A percentile compares a stretch with the other conserved stretches of the same genome.
Evolutionary conservation across 2,329 filamentous ascomycete species (phyloP).

Genomic region (Apiospora marii): DNA sequence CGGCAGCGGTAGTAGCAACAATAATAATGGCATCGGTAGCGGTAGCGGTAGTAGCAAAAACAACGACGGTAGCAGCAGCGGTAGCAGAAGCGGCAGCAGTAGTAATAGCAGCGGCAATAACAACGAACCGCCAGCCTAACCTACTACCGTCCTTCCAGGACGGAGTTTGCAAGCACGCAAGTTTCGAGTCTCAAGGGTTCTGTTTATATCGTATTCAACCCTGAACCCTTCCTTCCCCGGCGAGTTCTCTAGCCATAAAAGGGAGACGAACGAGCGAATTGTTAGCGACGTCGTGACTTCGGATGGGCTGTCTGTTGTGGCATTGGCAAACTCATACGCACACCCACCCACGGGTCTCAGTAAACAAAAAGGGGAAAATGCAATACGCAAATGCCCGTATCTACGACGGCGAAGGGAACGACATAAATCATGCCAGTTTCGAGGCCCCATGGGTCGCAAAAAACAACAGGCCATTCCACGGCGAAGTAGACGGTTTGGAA

Average conservation of each 20-base stretch:
- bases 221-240: not conserved
- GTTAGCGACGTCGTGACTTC: constrained; percentile 19
- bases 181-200: constrained; percentile 10
- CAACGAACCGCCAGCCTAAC: constrained; percentile 11
- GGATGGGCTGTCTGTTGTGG: constrained; percentile 20
- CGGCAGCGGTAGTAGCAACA: too few relatives aligned
- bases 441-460: too few relatives aligned
- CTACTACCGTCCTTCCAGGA: constrained; percentile 6
- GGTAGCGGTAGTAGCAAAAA: too few relatives aligned
- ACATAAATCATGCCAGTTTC: too few relatives aligned
- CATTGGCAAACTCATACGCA: not conserved
- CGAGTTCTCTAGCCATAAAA: not conserved
- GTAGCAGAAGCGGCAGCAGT: too few relatives aligned
- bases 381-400: too few relatives aligned
- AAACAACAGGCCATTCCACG: too few relatives aligned
- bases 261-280: constrained; percentile 15
- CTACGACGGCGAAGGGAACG: too few relatives aligned
- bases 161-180: constrained; percentile 8
- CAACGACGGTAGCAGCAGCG: too few relatives aligned
- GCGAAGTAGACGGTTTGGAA: too few relatives aligned
- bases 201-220: not conserved
- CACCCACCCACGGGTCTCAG: constrained; percentile 16
- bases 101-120: not conserved
- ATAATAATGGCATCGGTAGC: too few relatives aligned
- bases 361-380: too few relatives aligned